These are phyloP conservation scores for Clitopilus hobsonii DNA, from an alignment of 768 basidiomycete genomes.

Conservation along the genomic window DNA sequence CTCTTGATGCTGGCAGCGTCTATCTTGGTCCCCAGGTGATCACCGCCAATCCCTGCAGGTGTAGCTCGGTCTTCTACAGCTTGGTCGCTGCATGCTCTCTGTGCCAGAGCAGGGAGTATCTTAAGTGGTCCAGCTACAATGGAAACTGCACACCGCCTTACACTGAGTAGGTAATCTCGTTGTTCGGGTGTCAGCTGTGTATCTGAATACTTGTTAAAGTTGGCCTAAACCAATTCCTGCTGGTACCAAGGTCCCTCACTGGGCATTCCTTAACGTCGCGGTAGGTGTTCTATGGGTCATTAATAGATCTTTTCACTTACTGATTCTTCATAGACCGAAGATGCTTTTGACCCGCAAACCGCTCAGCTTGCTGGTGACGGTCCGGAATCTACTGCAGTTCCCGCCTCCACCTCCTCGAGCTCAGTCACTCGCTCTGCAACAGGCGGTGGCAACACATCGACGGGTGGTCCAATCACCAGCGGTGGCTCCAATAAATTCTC, in stretches of 20 bases:
- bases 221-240: slow-evolving; percentile 33
- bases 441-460: not conserved
- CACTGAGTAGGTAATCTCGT: slow-evolving; percentile 20
- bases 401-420: slow-evolving; percentile 17
- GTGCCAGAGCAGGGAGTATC: slow-evolving; percentile 36
- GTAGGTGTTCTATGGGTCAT: slow-evolving; percentile 17
- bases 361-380: slow-evolving; percentile 15
- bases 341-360: slow-evolving; percentile 23
- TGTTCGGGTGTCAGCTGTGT: not conserved
- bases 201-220: slow-evolving; percentile 16
- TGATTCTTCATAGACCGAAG: slow-evolving; percentile 15
- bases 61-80: slow-evolving; percentile 51
- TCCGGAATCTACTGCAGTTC: slow-evolving; percentile 29
- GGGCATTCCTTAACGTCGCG: slow-evolving; percentile 42
- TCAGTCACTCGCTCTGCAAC: slow-evolving; percentile 6
- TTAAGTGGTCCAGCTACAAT: slow-evolving; percentile 33
- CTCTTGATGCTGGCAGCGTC: slow-evolving; percentile 21
- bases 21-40: slow-evolving; percentile 32
- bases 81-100: slow-evolving; percentile 44
- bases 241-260: slow-evolving; percentile 40
- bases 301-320: not conserved
- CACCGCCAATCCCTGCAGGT: slow-evolving; percentile 38
- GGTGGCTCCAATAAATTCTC: not conserved
- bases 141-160: slow-evolving; percentile 38
- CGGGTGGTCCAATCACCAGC: not conserved